Evolutionary conservation across 139 green algal species (phyloP), one percentile per base, ranked within the genome.

Genomic region (Coelastrella sp.): DNA sequence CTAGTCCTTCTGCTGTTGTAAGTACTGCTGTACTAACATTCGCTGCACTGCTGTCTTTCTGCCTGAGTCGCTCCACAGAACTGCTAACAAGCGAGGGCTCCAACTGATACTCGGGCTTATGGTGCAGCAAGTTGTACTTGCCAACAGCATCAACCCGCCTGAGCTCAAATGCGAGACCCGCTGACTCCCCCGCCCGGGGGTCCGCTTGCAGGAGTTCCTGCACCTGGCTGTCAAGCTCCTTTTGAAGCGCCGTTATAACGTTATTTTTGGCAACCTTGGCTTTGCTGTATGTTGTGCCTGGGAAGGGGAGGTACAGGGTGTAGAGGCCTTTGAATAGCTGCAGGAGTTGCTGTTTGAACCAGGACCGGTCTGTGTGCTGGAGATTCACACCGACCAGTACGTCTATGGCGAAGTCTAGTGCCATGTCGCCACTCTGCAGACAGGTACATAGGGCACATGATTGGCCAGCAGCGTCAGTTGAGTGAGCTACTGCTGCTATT

Each of bases 401-500:
- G 6, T 91, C 83, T 5, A 91, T 59, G 5, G 81, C 86, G 59
- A 93, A 87, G 23, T 91, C 86, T 16, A 93, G 64, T 16, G 80
- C 80, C 73, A 93, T 66, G 10, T 64, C 23, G 16, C 68, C 83
- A 47, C 84, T 83, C 90, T 92, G 58, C 23, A 71, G 61, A 71
- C 61, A 76, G 6, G 58, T 54, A 86, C 54, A 78, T 4, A 3
- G 2, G 19, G n/a, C 19, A 78, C 73, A 78, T 71, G 61, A 0
- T 71, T 13, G 11, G 11, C 11, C 61, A 71, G 11, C 61, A 47
- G 32, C 32, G 32, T 1, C 32, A 47, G 32, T 47, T 47, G 32
- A 47, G 32, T 47, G 0, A 47, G 32, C 32, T 47, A 1, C 32
- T 47, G 32, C 32, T 47, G 32, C 32, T 47, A 1, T 47, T 47